Evolutionary conservation across 2,329 filamentous ascomycete species (phyloP).

Genomic region (Ploettnerulaceae sp.): DNA sequence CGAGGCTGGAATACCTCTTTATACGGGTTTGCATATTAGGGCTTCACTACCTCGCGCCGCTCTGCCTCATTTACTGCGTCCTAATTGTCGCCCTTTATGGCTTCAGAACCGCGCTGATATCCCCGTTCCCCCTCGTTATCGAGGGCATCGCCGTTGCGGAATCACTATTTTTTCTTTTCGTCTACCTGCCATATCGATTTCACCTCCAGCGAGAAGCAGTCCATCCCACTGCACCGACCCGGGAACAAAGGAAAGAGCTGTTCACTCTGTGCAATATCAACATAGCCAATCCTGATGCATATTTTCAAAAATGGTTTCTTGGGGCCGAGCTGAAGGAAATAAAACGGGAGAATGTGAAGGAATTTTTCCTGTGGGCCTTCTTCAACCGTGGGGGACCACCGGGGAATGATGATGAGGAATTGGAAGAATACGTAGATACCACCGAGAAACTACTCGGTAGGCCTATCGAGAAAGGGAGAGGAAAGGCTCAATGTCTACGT

Average conservation of each 20-base stretch:
- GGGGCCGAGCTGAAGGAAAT: slow-evolving; percentile 49
- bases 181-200: slow-evolving; percentile 48
- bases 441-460: slow-evolving; percentile 48
- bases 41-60: slow-evolving; percentile 45
- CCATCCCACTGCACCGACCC: slow-evolving; percentile 43
- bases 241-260: slow-evolving; percentile 44
- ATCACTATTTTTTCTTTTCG: slow-evolving; percentile 47
- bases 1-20: slow-evolving; percentile 31
- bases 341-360: slow-evolving; percentile 53
- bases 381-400: slow-evolving; percentile 43
- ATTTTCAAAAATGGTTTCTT: slow-evolving; percentile 54
- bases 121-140: slow-evolving; percentile 28
- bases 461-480: slow-evolving; percentile 46
- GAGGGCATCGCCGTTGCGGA: slow-evolving; percentile 46
- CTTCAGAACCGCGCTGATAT: slow-evolving; percentile 27
- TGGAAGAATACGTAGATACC: slow-evolving; percentile 50
- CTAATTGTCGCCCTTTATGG: slow-evolving; percentile 33
- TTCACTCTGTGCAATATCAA: slow-evolving; percentile 48
- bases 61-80: slow-evolving; percentile 44
- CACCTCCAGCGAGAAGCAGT: slow-evolving; percentile 47
- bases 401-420: slow-evolving; percentile 45
- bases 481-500: slow-evolving; percentile 47
- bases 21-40: slow-evolving; percentile 45
- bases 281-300: slow-evolving; percentile 48
- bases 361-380: slow-evolving; percentile 58